A percentile compares a stretch with the other conserved stretches of the same genome.
These are phyloP conservation scores for Trichoderma semiorbis DNA, from an alignment of 2,329 filamentous ascomycete genomes.

Conservation along the genomic window DNA sequence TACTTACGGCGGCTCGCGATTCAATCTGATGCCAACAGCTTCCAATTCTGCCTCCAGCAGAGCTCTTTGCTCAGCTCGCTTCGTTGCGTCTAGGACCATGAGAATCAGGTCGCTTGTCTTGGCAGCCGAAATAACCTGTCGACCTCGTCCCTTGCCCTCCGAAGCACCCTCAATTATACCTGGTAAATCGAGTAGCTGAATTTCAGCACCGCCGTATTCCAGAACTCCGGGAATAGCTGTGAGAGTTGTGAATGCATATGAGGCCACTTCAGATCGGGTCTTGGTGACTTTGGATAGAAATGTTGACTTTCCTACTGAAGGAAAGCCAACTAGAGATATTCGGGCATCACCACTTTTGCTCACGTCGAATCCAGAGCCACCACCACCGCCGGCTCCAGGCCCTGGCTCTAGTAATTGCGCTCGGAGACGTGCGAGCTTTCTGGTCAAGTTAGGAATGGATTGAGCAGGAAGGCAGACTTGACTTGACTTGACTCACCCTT, in stretches of 20 bases:
- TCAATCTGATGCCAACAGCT: slow-evolving; percentile 89
- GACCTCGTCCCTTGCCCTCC: slow-evolving; percentile 90
- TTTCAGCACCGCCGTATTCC: slow-evolving; percentile 96
- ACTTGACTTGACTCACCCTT: slow-evolving; percentile 67
- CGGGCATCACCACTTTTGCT: slow-evolving; percentile 95
- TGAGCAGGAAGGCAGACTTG: neutral
- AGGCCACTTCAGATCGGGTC: slow-evolving; percentile 91
- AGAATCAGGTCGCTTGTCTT: slow-evolving; percentile 97
- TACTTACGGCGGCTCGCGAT: slow-evolving; percentile 80
- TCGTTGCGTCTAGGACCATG: slow-evolving; percentile 96
- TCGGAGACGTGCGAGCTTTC: slow-evolving; percentile 91
- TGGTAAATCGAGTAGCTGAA: slow-evolving; percentile 93
- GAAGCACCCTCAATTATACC: slow-evolving; percentile 97
- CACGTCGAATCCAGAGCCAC: slow-evolving; percentile 85
- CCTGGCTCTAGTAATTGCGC: slow-evolving; percentile 91
- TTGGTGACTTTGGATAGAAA: slow-evolving; percentile 99
- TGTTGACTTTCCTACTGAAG: slow-evolving; percentile 96
- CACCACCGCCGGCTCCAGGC: slow-evolving; percentile 71
- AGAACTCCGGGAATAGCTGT: slow-evolving; percentile 96
- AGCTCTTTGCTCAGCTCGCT: slow-evolving; percentile 87
- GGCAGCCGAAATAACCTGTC: slow-evolving; percentile 95
- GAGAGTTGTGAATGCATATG: slow-evolving; percentile 95
- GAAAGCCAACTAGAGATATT: slow-evolving; percentile 97
- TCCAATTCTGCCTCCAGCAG: slow-evolving; percentile 90
- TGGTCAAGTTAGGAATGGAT: slow-evolving; percentile 36